Evolutionary conservation across 371 early-diverging fungal genomes (phyloP), one percentile per base, ranked within the genome.

Genomic region (Pancytospora epiphaga): DNA sequence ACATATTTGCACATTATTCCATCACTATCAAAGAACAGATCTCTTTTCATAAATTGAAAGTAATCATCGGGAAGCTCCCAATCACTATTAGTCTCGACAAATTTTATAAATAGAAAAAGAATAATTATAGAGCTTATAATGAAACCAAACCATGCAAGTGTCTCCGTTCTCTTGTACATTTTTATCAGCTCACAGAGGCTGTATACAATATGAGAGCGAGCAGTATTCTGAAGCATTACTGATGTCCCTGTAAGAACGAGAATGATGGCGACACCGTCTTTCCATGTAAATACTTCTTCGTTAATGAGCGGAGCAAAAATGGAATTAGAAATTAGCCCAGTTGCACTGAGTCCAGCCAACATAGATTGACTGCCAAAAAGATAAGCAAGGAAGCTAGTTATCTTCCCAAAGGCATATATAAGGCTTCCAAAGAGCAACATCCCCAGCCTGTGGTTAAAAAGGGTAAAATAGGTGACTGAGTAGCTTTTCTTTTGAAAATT

Each of bases 331-430:
- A 90, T 87, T 19, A 90, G 83, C 0, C 90, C 87, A 2, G 88
- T 84, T 1, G 88, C 87, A 34, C 89, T 87, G 33, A 90, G 83
- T 1, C 88, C 89, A 0, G 89, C 89, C 9, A 89, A 83, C 30
- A 90, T 77, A 0, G 89, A 89, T 80, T 90, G 91, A 1, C 89
- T 87, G 2, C 90, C 90, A 75, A 89, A 90, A 40, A 88, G 84
- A 62, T 90, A 81, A 0, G 90, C 89, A 30, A 85, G 73, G 69
- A 89, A 89, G 66, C 86, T 85, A 67, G 85, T 73, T n/a, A 88
- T 71, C 73, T 88, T 89, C 33, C 88, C 89, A 25, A 88, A 47
- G 18, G 85, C 79, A 69, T 88, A 90, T 2, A 89, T 81, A 0
- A 83, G 32, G 30, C 87, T 73, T 3, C 91, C 91, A 4, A 87